Evolutionary conservation across 129 eudicot genomes (phyloP).

Genomic region (Erigeron canadensis): DNA sequence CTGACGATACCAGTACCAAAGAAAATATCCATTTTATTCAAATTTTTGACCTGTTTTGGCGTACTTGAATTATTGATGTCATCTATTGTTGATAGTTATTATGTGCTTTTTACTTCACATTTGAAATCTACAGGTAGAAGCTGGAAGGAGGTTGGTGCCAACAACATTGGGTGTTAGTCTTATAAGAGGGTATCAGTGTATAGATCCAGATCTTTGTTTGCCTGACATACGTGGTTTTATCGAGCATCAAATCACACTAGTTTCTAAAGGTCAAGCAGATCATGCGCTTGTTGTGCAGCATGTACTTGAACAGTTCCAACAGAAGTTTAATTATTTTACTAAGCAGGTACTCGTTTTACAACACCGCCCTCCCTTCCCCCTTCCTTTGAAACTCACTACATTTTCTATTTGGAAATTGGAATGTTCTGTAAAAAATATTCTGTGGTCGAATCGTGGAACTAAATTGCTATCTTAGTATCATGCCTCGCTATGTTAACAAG

Average conservation of each 20-base stretch:
- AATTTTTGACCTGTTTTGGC: too few species aligned
- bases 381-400: background rate
- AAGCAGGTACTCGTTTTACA: conserved; percentile 53
- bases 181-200: conserved; percentile 87
- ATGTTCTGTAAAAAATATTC: background rate
- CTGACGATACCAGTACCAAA: background rate
- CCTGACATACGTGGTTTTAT: conserved; percentile 93
- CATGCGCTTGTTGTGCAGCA: conserved; percentile 75
- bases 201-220: conserved; percentile 91
- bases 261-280: conserved; percentile 90
- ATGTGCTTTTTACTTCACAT: background rate
- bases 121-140: conserved; percentile 61
- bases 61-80: background rate
- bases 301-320: conserved; percentile 74
- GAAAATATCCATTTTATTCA: background rate
- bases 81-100: background rate
- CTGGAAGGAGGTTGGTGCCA: conserved; percentile 87
- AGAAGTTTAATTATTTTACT: conserved; percentile 70
- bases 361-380: background rate
- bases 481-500: background rate
- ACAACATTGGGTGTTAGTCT: conserved; percentile 81
- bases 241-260: conserved; percentile 83
- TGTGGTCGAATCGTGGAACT: background rate
- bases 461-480: background rate
- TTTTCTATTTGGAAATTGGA: conserved; percentile 2